These are phyloP conservation scores for Marasmius sp. DNA, from an alignment of 1,284 basidiomycete species.

Conservation along the genomic window DNA sequence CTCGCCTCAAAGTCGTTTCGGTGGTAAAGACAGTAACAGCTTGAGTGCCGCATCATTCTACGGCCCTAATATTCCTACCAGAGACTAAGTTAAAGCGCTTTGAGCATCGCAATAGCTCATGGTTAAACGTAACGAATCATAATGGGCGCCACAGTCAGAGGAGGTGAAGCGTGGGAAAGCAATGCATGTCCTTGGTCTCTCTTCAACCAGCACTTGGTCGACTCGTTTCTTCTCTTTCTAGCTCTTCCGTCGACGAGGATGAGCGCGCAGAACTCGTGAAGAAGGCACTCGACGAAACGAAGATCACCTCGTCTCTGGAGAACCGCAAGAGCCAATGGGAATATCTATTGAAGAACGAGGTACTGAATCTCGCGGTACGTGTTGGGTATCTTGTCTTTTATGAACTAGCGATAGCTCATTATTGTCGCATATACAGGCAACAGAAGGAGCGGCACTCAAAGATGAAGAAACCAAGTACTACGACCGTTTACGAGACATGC, in stretches of 20 bases:
- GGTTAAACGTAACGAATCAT: no score
- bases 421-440: conserved; percentile 39
- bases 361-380: conserved; percentile 69
- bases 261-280: conserved; percentile 50
- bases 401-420: background rate
- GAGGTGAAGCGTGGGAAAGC: background rate
- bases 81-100: no score
- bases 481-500: conserved; percentile 52
- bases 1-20: no score
- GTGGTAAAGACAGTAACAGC: no score
- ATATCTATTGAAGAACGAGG: conserved; percentile 62
- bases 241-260: conserved; percentile 44
- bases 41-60: no score
- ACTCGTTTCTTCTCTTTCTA: conserved; percentile 53
- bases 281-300: conserved; percentile 43
- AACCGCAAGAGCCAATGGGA: conserved; percentile 73
- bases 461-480: conserved; percentile 57
- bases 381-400: background rate
- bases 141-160: background rate
- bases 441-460: conserved; percentile 57
- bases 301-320: conserved; percentile 47
- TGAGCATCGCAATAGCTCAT: no score
- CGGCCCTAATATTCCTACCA: no score
- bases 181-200: background rate
- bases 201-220: conserved; percentile 19